Percentiles rank a stretch among this genome's conserved stretches.
These are phyloP conservation scores for Phytophthora ramorum DNA, from an alignment of 352 stramenopile genomes.

Conservation along the genomic window DNA sequence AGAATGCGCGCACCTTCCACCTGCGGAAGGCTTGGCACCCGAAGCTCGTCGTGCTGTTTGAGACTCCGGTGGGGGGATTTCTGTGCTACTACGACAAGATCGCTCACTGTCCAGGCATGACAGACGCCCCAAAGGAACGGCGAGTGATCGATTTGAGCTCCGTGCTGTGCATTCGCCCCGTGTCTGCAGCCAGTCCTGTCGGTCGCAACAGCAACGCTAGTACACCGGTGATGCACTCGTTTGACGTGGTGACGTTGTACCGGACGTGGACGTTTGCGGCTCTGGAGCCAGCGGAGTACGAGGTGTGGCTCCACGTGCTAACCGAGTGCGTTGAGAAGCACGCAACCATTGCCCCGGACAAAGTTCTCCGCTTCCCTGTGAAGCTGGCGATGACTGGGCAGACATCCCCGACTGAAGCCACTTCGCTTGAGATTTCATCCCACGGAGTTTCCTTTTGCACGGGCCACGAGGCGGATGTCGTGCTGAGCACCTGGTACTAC, in stretches of 20 bases:
- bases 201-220: conserved; percentile 1
- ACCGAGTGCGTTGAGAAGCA: conserved; percentile 64
- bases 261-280: conserved; percentile 78
- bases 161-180: conserved; percentile 69
- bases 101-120: conserved; percentile 61
- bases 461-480: conserved; percentile 47
- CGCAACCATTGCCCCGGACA: conserved; percentile 60
- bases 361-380: conserved; percentile 54
- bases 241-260: conserved; percentile 81
- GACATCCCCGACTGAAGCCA: conserved; percentile 48
- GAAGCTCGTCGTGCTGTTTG: conserved; percentile 64
- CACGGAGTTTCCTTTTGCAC: conserved; percentile 65
- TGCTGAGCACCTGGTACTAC: conserved; percentile 80
- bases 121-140: conserved; percentile 58
- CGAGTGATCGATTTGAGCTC: conserved; percentile 72
- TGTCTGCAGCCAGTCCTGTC: conserved; percentile 34
- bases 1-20: conserved; percentile 56
- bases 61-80: conserved; percentile 69
- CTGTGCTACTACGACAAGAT: conserved; percentile 83
- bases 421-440: conserved; percentile 59
- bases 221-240: conserved; percentile 35
- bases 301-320: conserved; percentile 65
- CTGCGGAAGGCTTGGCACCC: conserved; percentile 62
- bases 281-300: conserved; percentile 52
- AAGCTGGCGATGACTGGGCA: conserved; percentile 48